Percentiles rank a stretch among this genome's conserved stretches.
Conservation (phyloP, 2,329 filamentous ascomycete genomes). For the Aspergillus sp. region DNA sequence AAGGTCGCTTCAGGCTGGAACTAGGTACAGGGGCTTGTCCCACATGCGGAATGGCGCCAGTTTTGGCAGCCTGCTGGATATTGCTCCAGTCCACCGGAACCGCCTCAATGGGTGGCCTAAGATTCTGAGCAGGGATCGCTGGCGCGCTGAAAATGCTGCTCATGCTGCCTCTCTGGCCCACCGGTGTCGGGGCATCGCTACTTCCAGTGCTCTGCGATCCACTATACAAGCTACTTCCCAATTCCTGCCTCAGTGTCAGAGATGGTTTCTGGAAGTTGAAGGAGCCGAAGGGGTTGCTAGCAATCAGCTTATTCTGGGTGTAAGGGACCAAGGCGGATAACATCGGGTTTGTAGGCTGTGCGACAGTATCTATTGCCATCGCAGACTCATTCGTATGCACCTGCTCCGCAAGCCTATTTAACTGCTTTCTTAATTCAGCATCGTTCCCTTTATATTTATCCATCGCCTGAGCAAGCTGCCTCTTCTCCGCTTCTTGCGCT, state of each 20-base stretch:
- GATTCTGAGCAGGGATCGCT: background rate
- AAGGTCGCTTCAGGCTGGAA: background rate
- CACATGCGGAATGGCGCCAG: background rate
- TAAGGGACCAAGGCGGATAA: background rate
- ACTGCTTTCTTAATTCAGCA: no score
- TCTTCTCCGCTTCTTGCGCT: background rate
- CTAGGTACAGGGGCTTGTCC: background rate
- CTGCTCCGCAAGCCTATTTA: no score
- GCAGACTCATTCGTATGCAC: no score
- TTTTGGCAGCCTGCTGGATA: background rate
- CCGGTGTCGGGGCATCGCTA: no score
- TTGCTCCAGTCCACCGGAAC: background rate
- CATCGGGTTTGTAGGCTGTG: no score
- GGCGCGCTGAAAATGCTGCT: background rate
- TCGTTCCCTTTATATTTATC: background rate
- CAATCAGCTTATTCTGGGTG: background rate
- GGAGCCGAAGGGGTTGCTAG: background rate
- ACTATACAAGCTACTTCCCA: background rate
- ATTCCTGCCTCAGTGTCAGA: background rate
- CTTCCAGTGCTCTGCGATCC: background rate
- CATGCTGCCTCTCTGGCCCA: no score
- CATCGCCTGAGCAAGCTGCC: background rate
- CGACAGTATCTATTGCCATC: no score
- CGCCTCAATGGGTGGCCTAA: background rate
- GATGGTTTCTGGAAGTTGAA: background rate